phyloP scores from a whole-genome alignment of 1,284 basidiomycete genomes.

The Mrakiaceae sp. region DNA sequence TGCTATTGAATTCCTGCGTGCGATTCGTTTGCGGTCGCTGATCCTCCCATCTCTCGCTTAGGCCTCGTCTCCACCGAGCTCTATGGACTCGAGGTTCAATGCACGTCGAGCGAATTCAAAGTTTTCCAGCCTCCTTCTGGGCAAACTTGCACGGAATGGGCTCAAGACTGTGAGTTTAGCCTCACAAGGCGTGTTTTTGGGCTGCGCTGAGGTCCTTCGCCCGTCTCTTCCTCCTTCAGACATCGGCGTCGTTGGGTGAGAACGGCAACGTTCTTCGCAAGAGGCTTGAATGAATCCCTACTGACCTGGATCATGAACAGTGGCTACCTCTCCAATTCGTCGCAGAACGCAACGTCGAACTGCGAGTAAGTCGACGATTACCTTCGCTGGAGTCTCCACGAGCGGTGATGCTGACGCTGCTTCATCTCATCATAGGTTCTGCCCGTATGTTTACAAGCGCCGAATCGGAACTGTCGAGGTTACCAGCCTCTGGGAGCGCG shows the following conservation, averaged over 20 bases:
- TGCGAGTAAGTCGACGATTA: conserved; percentile 50
- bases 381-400: conserved; percentile 15
- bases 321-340: conserved; percentile 67
- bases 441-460: not conserved
- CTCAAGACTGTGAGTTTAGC: conserved; percentile 38
- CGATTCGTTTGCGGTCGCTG: not conserved
- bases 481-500: too few relatives aligned
- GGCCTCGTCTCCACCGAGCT: conserved; percentile 70
- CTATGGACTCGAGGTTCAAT: conserved; percentile 54
- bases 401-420: conserved; percentile 35
- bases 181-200: conserved; percentile 24
- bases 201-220: too few relatives aligned
- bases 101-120: conserved; percentile 40
- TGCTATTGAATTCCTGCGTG: too few relatives aligned
- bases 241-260: conserved; percentile 6
- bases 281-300: not conserved
- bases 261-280: not conserved
- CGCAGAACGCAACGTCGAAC: conserved; percentile 39
- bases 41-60: conserved; percentile 27
- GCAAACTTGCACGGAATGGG: conserved; percentile 64
- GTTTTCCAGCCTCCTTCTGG: conserved; percentile 58
- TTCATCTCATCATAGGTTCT: conserved; percentile 24
- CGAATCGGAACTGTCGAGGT: not conserved
- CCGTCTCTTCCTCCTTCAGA: not conserved
- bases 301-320: conserved; percentile 21